These are phyloP conservation scores for Fusarium kyushuense DNA, from an alignment of 2,329 filamentous ascomycete species.

Conservation along the genomic window DNA sequence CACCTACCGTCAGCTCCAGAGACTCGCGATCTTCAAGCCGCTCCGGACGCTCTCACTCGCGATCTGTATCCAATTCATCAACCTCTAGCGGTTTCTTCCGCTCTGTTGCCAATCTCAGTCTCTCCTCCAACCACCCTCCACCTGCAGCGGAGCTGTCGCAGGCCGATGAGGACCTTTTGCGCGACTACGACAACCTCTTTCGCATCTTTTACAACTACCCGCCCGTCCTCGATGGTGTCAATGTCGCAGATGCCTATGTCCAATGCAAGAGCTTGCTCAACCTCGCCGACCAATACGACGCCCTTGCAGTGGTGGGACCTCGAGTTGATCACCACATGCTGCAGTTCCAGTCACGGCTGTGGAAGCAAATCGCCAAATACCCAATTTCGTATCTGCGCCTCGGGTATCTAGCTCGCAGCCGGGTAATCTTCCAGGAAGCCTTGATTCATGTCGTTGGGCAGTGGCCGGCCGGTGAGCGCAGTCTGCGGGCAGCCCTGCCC, in stretches of 20 bases:
- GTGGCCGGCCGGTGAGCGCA: constrained; percentile 85
- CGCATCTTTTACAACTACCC: constrained; percentile 96
- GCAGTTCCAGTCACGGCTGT: constrained; percentile 89
- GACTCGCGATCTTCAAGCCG: constrained; percentile 54
- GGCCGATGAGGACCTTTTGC: constrained; percentile 79
- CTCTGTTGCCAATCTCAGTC: constrained; percentile 82
- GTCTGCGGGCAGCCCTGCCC: constrained; percentile 79
- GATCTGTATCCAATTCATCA: constrained; percentile 66
- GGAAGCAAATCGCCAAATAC: constrained; percentile 97
- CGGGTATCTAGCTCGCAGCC: constrained; percentile 85
- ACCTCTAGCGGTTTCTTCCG: constrained; percentile 75
- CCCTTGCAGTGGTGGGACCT: constrained; percentile 85
- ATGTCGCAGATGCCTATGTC: constrained; percentile 91
- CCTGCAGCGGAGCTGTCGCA: constrained; percentile 63
- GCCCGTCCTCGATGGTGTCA: constrained; percentile 83
- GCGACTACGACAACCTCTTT: constrained; percentile 96
- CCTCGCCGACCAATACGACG: constrained; percentile 95
- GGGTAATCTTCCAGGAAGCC: constrained; percentile 87
- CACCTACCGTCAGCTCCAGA: constrained; percentile 52
- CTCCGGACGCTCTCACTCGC: constrained; percentile 47
- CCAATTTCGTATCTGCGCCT: constrained; percentile 92
- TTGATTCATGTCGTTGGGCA: constrained; percentile 94
- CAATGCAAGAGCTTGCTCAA: constrained; percentile 92
- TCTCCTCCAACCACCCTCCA: constrained; percentile 59
- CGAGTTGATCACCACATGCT: constrained; percentile 94